Base-by-base conservation (phyloP, 768 basidiomycete species). In the Phylloporus sp. region DNA sequence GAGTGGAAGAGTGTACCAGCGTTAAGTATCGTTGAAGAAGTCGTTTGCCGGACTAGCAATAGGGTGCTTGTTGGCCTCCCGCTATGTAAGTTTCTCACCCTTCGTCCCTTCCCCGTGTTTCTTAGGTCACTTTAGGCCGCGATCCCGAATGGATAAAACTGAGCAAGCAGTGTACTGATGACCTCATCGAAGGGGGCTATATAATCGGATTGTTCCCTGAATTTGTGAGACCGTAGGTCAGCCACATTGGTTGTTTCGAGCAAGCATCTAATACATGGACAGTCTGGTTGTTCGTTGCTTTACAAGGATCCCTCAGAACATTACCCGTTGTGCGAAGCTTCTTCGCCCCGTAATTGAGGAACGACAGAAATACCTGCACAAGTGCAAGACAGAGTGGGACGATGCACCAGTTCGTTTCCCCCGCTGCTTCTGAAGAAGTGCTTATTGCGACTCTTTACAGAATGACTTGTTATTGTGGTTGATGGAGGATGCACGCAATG, bases 41-140 rank as follows among this genome's bases (percentile, higher is more conserved):
- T 79, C 14, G 57, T 31, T 8, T 38, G 21, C 28, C 38, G 44
- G 13, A n/a, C 44, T 1, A 38, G n/a, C 22, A 48, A 42, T 27
- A 48, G 46, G 21, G 37, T 70, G 0, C 75, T 80, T 43, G 72
- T 80, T 6, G 80, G 78, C 0, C 58, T 70, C 24, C 75, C 77
- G 3, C 40, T 75, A 4, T 80, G 78, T 76, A 38, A 11, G 32
- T 3, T 24, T 17, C 1, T n/a, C 15, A 23, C 9, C 8, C 11
- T 22, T 24, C 4, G 18, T 20, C 8, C 17, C 37, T 41, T 3
- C 20, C 15, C 20, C 17, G 23, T 3, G 9, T 23, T 29, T 21
- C 45, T 40, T 6, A 46, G 15, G 13, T 17, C 35, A 0, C 7
- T 29, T 7, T 28, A 77, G 75, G 75, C 46, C 68, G 71, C 8